A percentile compares a stretch with the other conserved stretches of the same genome.
phyloP scores from a whole-genome alignment of 2,329 filamentous ascomycete genomes.

The Diaporthe eres region DNA sequence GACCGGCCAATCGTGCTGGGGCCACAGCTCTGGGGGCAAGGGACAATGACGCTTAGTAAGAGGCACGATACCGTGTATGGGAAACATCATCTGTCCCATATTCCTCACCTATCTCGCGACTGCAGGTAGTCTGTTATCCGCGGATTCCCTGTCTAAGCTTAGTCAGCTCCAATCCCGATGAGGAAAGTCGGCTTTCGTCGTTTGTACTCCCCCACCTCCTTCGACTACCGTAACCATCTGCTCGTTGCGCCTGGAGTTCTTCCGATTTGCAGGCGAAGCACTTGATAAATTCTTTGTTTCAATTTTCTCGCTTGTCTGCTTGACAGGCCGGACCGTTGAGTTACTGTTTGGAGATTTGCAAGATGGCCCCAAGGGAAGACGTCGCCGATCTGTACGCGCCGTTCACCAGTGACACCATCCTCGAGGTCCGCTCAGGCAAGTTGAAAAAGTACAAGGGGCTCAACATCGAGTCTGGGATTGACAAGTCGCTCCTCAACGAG shows the following conservation, averaged over 20 bases:
- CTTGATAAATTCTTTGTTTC: not conserved
- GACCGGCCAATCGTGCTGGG: not conserved
- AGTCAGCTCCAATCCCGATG: not conserved
- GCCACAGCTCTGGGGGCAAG: not conserved
- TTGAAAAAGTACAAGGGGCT: conserved; percentile 69
- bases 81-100: not conserved
- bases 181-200: not conserved
- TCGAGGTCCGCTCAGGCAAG: conserved; percentile 70
- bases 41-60: not conserved
- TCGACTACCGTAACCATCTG: no score
- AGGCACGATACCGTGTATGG: no score
- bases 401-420: conserved; percentile 63
- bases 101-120: not conserved
- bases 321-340: not conserved
- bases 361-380: conserved; percentile 39
- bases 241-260: not conserved
- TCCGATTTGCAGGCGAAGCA: not conserved
- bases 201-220: no score
- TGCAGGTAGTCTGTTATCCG: not conserved
- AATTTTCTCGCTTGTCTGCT: not conserved
- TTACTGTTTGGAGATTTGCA: not conserved
- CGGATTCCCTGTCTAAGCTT: not conserved
- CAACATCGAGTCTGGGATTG: conserved; percentile 68
- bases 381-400: conserved; percentile 59
- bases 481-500: conserved; percentile 62